Evolutionary conservation across 129 eudicot genomes (phyloP).

Genomic region (Chrysanthemum seticuspe): DNA sequence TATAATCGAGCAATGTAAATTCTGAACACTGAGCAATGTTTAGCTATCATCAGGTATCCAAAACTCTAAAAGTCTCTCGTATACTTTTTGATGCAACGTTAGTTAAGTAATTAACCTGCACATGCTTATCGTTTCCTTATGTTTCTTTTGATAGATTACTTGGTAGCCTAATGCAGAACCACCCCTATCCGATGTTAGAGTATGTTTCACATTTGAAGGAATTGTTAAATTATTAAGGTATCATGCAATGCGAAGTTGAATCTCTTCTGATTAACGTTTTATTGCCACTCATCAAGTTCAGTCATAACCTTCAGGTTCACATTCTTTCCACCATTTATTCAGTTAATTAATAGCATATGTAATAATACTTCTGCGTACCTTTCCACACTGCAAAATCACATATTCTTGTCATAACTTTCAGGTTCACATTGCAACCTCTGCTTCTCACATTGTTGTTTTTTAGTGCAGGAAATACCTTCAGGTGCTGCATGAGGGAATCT

Average conservation of each 20-base stretch:
- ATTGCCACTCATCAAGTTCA: slow-evolving; percentile 60
- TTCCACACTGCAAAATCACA: slow-evolving; percentile 48
- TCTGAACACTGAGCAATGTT: slow-evolving; percentile 52
- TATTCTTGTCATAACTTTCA: slow-evolving; percentile 29
- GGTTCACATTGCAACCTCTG: slow-evolving; percentile 11
- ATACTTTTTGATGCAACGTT: background rate
- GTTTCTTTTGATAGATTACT: slow-evolving; percentile 45
- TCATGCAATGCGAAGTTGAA: slow-evolving; percentile 54
- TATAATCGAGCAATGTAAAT: slow-evolving; percentile 81
- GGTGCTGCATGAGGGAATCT: slow-evolving; percentile 65
- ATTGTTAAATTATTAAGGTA: slow-evolving; percentile 66
- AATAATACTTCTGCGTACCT: background rate
- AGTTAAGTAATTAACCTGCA: background rate
- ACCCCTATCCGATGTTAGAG: slow-evolving; percentile 59
- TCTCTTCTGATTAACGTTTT: slow-evolving; percentile 47
- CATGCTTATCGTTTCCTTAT: slow-evolving; percentile 7
- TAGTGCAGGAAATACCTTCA: slow-evolving; percentile 57
- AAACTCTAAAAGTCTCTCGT: background rate
- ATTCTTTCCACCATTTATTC: slow-evolving; percentile 7
- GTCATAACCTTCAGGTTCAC: slow-evolving; percentile 70
- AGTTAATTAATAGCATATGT: background rate
- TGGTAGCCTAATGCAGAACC: slow-evolving; percentile 44
- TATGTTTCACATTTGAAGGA: slow-evolving; percentile 69
- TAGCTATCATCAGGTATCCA: slow-evolving; percentile 37
- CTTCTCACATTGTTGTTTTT: too few species aligned